A percentile compares a stretch with the other conserved stretches of the same genome.
Evolutionary conservation across 176 grass and related monocot species (phyloP).

Genomic region (Raddia guianensis): DNA sequence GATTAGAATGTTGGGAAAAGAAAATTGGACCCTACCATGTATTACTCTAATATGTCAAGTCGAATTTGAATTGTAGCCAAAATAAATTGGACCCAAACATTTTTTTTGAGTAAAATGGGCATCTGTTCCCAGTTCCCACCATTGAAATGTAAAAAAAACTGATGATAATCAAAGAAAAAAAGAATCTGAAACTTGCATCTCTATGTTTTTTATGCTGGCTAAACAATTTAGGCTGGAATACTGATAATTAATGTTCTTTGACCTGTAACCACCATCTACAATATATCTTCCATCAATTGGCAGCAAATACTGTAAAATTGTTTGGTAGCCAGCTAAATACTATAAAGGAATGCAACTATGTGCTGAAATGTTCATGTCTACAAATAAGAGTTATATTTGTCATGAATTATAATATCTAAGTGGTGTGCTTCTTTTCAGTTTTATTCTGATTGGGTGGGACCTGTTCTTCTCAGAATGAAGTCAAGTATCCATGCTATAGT

Average conservation of each 20-base stretch:
- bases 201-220: not conserved
- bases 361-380: not conserved
- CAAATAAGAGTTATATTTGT: not conserved
- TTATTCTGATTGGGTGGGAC: not conserved
- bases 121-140: not conserved
- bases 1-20: not conserved
- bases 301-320: not conserved
- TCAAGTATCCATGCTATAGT: not conserved
- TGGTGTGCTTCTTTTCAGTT: not conserved
- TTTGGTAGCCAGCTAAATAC: not conserved
- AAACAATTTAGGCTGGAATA: not conserved
- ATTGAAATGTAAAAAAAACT: not conserved
- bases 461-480: not conserved
- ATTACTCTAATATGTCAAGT: too few species aligned
- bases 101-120: conserved; percentile 9
- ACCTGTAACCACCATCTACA: not conserved
- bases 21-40: too few species aligned
- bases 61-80: not conserved
- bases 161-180: not conserved
- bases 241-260: not conserved
- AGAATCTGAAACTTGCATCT: not conserved
- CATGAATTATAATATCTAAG: not conserved
- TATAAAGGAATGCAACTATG: not conserved
- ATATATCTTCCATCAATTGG: not conserved
- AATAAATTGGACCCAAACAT: not conserved